Conservation (phyloP, 805 yeast genomes). For the Kockiozyma suomiensis region DNA sequence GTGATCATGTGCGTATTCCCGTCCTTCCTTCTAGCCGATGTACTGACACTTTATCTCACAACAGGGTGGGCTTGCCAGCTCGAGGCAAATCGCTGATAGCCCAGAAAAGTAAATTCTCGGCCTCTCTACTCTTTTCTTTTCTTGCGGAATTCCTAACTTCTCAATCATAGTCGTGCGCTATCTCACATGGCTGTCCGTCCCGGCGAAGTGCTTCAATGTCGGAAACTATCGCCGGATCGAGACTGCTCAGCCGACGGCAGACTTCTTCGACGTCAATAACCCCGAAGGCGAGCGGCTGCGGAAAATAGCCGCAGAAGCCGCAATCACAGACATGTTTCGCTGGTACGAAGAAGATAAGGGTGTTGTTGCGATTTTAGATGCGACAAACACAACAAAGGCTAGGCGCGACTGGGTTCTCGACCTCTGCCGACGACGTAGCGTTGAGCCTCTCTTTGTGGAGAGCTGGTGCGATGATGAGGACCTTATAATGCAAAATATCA, state of each 20-base stretch:
- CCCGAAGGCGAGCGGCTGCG: constrained; percentile 65
- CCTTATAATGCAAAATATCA: constrained; percentile 72
- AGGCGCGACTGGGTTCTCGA: constrained; percentile 66
- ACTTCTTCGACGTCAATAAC: constrained; percentile 72
- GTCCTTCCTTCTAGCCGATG: neutral
- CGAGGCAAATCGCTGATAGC: constrained; percentile 95
- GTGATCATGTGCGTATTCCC: constrained; percentile 58
- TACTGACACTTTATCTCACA: neutral
- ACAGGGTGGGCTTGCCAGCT: constrained; percentile 50
- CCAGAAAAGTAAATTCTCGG: constrained; percentile 65
- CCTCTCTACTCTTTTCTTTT: neutral
- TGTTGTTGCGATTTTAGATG: constrained; percentile 90
- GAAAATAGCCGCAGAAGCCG: constrained; percentile 67
- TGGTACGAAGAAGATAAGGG: constrained; percentile 85
- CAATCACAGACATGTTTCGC: constrained; percentile 75
- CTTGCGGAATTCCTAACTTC: neutral
- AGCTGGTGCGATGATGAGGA: constrained; percentile 86
- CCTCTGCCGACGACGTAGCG: constrained; percentile 61
- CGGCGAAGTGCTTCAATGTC: constrained; percentile 85
- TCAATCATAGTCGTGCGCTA: constrained; percentile 69
- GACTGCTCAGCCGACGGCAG: constrained; percentile 68
- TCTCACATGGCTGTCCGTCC: constrained; percentile 86
- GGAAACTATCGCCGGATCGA: constrained; percentile 77
- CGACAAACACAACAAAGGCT: constrained; percentile 80
- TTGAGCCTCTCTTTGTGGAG: constrained; percentile 91